Evolutionary conservation across 352 stramenopile genomes (phyloP), one percentile per base, ranked within the genome.

Genomic region (Globisporangium barbulae): DNA sequence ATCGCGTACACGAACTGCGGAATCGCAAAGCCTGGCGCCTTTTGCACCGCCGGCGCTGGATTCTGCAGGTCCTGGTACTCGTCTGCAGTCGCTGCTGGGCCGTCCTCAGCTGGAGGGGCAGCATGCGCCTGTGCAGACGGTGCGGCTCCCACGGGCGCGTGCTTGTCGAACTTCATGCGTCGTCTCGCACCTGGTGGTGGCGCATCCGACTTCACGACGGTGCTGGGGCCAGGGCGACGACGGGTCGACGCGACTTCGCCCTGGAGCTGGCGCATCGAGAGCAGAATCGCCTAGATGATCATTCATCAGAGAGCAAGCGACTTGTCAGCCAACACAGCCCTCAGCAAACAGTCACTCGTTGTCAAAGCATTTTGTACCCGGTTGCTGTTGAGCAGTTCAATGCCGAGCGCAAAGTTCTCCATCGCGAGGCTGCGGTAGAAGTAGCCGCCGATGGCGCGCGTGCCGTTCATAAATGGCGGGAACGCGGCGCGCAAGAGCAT

Each of bases 391-490:
- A 94, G 75, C 48, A 94, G 67, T 49, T 94, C 85, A 19, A 94
- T 63, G 48, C 81, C 78, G 44, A 94, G 65, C 42, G 71, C 68
- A 59, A 91, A 90, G 69, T 94, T 94, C 54, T 91, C 80, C 15
- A 75, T 74, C 5, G 76, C 80, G 37, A 92, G 63, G 58, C 89
- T 81, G 53, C 74, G 76, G 70, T 90, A 82, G 66, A 98, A 92
- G 78, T 94, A 98, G 31, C 80, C 83, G 33, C 95, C 93, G 68
- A 99, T 88, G n/a, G 91, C 96, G 54, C 96, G 91, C 72, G 94
- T 97, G 57, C 97, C 97, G 79, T 99, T 99, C 82, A 99, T 90
- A 71, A 97, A 98, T 0, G 93, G 88, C 22, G 97, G 94, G 71
- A 98, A 99, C 41, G 97, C 79, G 6, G 89, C 86, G 69, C 97